phyloP scores from a whole-genome alignment of 176 grass and related monocot species.

The Ensete ventricosum region DNA sequence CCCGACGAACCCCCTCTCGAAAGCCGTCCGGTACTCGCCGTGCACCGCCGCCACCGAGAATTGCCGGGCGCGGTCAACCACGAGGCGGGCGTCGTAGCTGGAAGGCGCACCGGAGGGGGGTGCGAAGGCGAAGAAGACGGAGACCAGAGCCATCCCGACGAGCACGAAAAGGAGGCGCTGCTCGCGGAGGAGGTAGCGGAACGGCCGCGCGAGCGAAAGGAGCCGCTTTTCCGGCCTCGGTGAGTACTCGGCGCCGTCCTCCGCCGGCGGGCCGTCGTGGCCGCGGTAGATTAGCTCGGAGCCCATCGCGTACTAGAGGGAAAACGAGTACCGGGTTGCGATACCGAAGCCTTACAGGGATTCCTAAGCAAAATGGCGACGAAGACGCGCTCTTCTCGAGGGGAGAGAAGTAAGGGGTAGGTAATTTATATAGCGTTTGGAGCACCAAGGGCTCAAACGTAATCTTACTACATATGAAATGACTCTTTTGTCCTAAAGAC shows the following conservation, averaged over 20 bases:
- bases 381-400: not conserved
- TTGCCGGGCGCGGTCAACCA: not conserved
- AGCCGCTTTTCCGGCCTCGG: slow-evolving; percentile 7
- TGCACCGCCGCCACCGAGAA: not conserved
- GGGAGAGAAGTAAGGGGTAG: not conserved
- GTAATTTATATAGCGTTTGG: no score
- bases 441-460: no score
- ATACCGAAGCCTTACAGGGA: no score
- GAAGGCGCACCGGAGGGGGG: not conserved
- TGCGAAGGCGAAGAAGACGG: slow-evolving; percentile 31
- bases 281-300: slow-evolving; percentile 9
- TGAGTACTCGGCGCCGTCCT: not conserved
- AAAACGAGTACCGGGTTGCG: not conserved
- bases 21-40: not conserved
- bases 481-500: no score
- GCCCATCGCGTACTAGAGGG: not conserved
- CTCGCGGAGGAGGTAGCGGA: slow-evolving; percentile 25
- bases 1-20: not conserved
- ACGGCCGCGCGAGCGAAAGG: not conserved
- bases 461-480: no score
- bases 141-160: slow-evolving; percentile 7
- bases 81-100: not conserved
- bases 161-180: slow-evolving; percentile 27
- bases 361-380: not conserved
- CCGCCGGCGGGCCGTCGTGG: not conserved